Evolutionary conservation across 768 basidiomycete genomes (phyloP).

Genomic region (Amanita rubescens): DNA sequence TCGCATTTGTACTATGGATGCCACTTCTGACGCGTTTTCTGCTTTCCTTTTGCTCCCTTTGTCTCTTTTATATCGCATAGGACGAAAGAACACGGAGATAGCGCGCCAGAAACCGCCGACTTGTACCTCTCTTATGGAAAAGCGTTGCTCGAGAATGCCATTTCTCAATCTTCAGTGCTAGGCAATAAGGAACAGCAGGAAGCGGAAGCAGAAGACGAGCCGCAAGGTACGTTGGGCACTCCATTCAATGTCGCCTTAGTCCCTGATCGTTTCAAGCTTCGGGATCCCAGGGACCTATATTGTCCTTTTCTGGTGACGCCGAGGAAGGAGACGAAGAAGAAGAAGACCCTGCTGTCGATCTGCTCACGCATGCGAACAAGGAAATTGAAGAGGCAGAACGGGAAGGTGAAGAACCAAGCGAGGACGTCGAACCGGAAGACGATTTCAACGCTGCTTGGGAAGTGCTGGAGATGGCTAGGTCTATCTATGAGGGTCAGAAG

Average conservation of each 20-base stretch:
- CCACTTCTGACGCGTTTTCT: constrained; percentile 4
- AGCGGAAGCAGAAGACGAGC: constrained; percentile 37
- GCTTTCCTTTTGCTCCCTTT: not conserved
- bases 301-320: constrained; percentile 78
- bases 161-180: constrained; percentile 78
- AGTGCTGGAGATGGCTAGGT: constrained; percentile 88
- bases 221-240: constrained; percentile 24
- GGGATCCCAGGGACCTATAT: constrained; percentile 45
- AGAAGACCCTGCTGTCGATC: constrained; percentile 50
- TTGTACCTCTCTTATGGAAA: constrained; percentile 89
- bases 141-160: constrained; percentile 89
- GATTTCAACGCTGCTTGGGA: constrained; percentile 99
- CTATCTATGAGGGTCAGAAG: constrained; percentile 69
- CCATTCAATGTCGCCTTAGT: not conserved
- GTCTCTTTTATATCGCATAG: constrained; percentile 28
- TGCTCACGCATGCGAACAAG: constrained; percentile 43
- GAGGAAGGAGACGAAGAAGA: constrained; percentile 51
- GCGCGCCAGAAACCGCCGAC: constrained; percentile 80
- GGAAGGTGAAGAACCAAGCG: constrained; percentile 46
- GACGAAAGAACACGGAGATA: constrained; percentile 67
- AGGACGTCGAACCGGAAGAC: constrained; percentile 82
- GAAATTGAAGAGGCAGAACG: constrained; percentile 43
- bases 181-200: constrained; percentile 72
- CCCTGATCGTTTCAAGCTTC: constrained; percentile 15
- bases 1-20: not conserved